Conservation (phyloP, 202 grass and related monocot species). For the Dendrocalamus latiflorus region DNA sequence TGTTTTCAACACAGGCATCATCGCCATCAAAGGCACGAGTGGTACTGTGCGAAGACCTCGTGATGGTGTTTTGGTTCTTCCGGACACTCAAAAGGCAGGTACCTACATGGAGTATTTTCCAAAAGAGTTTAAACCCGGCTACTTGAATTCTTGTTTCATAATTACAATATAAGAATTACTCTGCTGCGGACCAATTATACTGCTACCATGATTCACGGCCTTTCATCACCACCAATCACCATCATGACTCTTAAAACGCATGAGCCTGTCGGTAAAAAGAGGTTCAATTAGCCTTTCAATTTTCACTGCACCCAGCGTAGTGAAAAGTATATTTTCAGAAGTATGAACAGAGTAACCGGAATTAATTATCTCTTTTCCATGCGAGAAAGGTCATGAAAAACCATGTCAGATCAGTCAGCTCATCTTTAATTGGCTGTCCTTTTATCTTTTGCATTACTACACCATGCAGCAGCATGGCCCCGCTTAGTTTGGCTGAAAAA, state of each 20-base stretch:
- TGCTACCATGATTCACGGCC: neutral
- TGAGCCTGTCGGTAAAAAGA: neutral
- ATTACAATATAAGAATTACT: neutral
- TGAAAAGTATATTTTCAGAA: no score
- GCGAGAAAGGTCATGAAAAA: no score
- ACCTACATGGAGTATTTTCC: neutral
- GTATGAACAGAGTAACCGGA: no score
- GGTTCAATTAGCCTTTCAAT: neutral
- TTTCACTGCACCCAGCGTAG: no score
- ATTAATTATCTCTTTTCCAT: no score
- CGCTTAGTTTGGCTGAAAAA: no score
- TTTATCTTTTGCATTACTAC: no score
- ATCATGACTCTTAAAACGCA: constrained; percentile 1
- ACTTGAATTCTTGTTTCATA: neutral
- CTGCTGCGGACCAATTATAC: neutral
- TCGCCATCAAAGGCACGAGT: neutral
- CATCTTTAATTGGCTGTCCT: no score
- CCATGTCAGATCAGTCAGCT: no score
- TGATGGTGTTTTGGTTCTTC: constrained; percentile 25
- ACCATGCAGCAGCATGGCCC: no score
- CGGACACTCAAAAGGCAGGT: neutral
- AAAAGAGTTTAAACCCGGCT: neutral
- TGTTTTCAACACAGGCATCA: constrained; percentile 24
- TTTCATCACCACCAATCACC: constrained; percentile 14
- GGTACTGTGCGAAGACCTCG: neutral